Conservation (phyloP, 805 yeast genomes). For the Myxozyma geophila region DNA sequence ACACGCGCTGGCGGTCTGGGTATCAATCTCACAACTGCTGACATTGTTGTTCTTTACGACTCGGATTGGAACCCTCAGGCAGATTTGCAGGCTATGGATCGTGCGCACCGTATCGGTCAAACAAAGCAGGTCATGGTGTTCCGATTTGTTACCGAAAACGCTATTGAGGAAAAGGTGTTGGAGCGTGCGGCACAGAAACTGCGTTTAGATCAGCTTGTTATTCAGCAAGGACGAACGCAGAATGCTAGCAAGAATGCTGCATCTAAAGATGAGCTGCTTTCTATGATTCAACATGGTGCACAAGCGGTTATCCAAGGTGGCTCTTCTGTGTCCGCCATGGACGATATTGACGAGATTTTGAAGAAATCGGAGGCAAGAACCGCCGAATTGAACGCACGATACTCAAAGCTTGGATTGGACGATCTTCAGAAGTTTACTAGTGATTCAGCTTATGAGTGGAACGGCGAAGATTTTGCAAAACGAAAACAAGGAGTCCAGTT, state of each 20-base stretch:
- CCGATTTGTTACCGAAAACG: slow-evolving; percentile 92
- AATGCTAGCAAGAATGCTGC: slow-evolving; percentile 48
- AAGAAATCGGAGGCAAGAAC: slow-evolving; percentile 83
- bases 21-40: slow-evolving; percentile 89
- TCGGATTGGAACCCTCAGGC: slow-evolving; percentile 99
- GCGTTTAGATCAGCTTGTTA: slow-evolving; percentile 89
- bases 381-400: slow-evolving; percentile 74
- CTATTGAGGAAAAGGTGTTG: slow-evolving; percentile 93
- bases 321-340: slow-evolving; percentile 40
- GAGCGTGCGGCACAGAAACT: slow-evolving; percentile 95
- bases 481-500: slow-evolving; percentile 46
- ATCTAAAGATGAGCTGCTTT: slow-evolving; percentile 78
- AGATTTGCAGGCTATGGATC: slow-evolving; percentile 96
- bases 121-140: slow-evolving; percentile 92
- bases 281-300: slow-evolving; percentile 98
- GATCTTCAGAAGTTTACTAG: slow-evolving; percentile 90
- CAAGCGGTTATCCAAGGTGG: slow-evolving; percentile 70
- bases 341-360: slow-evolving; percentile 82
- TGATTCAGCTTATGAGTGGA: slow-evolving; percentile 95
- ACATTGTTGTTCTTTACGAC: slow-evolving; percentile 83
- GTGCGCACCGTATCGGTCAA: slow-evolving; percentile 97
- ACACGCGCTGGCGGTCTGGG: slow-evolving; percentile 98
- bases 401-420: slow-evolving; percentile 84
- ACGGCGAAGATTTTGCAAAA: slow-evolving; percentile 82
- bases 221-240: slow-evolving; percentile 82